Percentiles rank a stretch among this genome's conserved stretches.
phyloP scores from a whole-genome alignment of 2,329 filamentous ascomycete species.

The Cytospora leucostoma region DNA sequence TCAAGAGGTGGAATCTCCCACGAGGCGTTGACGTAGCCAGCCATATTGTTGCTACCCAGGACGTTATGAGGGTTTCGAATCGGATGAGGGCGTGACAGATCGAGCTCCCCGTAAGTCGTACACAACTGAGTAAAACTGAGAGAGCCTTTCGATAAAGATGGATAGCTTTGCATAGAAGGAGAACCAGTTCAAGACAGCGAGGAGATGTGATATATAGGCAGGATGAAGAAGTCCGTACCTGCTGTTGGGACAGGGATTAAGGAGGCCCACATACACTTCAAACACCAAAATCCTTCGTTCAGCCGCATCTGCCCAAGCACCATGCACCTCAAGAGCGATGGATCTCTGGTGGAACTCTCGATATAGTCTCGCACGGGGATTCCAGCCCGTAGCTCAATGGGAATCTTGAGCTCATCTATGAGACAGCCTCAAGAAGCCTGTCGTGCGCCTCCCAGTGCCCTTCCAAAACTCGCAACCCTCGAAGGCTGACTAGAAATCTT shows the following conservation, averaged over 20 bases:
- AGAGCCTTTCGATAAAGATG: no score
- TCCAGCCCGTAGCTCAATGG: neutral
- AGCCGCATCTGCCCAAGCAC: no score
- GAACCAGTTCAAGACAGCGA: neutral
- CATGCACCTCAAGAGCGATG: no score
- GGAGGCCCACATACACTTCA: neutral
- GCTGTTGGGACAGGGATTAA: neutral
- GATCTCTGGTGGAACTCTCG: neutral
- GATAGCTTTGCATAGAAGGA: neutral
- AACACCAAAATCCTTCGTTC: no score
- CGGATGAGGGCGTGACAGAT: neutral
- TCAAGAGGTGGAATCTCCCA: conserved; percentile 8
- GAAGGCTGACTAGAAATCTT: neutral
- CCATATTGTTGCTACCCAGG: neutral
- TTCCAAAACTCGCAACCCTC: neutral
- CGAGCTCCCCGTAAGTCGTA: neutral
- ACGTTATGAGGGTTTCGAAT: neutral
- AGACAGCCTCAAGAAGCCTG: neutral
- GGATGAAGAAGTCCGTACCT: no score
- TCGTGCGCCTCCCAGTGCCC: neutral
- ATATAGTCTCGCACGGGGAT: neutral
- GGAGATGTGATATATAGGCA: neutral
- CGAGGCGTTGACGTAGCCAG: conserved; percentile 4
- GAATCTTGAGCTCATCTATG: neutral
- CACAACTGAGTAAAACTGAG: neutral